Percentiles rank a stretch among this genome's conserved stretches.
These are phyloP conservation scores for Closterium sp. DNA, from an alignment of 139 green algal genomes.

Conservation along the genomic window DNA sequence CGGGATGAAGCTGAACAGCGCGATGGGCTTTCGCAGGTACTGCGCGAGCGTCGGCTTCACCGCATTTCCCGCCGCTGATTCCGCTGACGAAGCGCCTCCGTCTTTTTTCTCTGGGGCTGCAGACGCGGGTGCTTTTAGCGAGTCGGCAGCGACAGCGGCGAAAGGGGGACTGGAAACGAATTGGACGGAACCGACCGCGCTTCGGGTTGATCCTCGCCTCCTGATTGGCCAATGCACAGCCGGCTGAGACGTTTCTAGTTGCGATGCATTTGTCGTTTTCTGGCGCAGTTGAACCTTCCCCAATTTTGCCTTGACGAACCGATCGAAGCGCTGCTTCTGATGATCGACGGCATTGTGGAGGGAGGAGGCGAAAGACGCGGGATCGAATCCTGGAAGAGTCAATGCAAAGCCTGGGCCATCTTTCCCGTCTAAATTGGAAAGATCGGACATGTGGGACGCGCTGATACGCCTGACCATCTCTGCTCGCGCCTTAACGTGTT, in stretches of 20 bases:
- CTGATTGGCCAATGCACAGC: background rate
- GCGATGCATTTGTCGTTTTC: background rate
- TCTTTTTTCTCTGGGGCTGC: background rate
- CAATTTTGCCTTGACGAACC: background rate
- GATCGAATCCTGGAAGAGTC: background rate
- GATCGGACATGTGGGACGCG: background rate
- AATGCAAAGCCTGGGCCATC: background rate
- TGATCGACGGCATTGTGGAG: background rate
- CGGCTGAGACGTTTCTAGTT: background rate
- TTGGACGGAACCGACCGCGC: background rate
- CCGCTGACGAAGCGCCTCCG: background rate
- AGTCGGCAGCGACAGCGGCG: background rate
- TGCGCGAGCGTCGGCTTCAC: slow-evolving; percentile 13
- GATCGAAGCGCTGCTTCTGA: background rate
- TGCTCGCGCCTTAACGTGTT: background rate
- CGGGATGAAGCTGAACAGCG: slow-evolving; percentile 16
- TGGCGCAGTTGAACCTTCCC: background rate
- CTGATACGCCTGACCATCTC: background rate
- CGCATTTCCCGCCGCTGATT: background rate
- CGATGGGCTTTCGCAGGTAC: slow-evolving; percentile 13
- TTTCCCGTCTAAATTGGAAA: background rate
- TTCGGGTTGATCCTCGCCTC: background rate
- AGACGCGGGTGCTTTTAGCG: background rate
- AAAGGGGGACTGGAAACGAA: background rate
- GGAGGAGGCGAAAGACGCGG: background rate